These are phyloP conservation scores for Aspergillus jensenii DNA, from an alignment of 2,329 filamentous ascomycete genomes.

Conservation along the genomic window DNA sequence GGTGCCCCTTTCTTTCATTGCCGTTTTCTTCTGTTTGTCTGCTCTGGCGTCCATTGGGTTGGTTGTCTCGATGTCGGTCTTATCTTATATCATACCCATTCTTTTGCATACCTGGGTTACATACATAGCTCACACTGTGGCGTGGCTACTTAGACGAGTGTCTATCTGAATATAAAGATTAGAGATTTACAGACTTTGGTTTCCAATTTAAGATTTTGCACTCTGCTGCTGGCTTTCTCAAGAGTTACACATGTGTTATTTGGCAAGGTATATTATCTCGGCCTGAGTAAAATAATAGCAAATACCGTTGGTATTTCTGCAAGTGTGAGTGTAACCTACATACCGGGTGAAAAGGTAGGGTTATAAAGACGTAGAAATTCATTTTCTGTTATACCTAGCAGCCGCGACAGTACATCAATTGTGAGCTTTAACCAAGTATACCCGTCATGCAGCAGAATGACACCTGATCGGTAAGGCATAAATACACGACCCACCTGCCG, in stretches of 20 bases:
- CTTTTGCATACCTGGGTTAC: constrained; percentile 19
- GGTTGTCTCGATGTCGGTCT: constrained; percentile 16
- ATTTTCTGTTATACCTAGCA: not conserved
- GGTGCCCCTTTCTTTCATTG: constrained; percentile 10
- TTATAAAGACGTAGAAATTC: too few relatives aligned
- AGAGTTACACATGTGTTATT: too few relatives aligned
- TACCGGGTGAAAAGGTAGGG: too few relatives aligned
- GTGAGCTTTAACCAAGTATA: not conserved
- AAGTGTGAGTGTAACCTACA: too few relatives aligned
- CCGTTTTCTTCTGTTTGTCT: not conserved
- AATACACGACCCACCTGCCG: constrained; percentile 14
- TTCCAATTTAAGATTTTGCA: not conserved
- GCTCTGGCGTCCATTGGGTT: constrained; percentile 8
- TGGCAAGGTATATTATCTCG: too few relatives aligned
- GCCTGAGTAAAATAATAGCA: too few relatives aligned
- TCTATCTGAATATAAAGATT: constrained; percentile 8
- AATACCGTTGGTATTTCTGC: too few relatives aligned
- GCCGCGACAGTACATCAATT: too few relatives aligned
- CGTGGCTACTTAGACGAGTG: constrained; percentile 6
- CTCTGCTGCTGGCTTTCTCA: too few relatives aligned
- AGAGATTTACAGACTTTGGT: not conserved
- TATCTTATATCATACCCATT: constrained; percentile 16
- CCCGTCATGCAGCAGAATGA: too few relatives aligned
- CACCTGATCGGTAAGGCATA: not conserved
- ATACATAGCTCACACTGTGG: constrained; percentile 11